These are phyloP conservation scores for Coniferiporia sulphurascens DNA, from an alignment of 1,284 basidiomycete species.

Conservation along the genomic window DNA sequence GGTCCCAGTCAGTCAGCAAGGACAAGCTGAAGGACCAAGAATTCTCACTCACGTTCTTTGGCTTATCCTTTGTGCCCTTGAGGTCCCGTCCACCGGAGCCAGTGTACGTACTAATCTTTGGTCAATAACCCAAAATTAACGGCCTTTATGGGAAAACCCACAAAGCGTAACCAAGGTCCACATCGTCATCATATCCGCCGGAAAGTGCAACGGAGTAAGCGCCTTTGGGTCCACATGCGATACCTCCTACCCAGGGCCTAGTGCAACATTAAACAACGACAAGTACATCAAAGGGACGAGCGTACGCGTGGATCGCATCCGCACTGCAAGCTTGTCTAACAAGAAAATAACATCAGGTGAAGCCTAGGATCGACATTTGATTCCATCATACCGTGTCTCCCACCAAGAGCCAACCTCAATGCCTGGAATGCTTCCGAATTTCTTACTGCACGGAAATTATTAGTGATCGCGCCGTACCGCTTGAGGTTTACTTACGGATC, in stretches of 20 bases:
- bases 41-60: slow-evolving; percentile 60
- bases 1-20: neutral
- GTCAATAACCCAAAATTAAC: neutral
- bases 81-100: slow-evolving; percentile 80
- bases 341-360: neutral
- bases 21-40: neutral
- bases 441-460: slow-evolving; percentile 29
- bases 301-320: slow-evolving; percentile 74
- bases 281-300: slow-evolving; percentile 17
- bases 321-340: slow-evolving; percentile 57
- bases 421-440: slow-evolving; percentile 66
- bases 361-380: neutral
- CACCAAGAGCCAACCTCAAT: slow-evolving; percentile 77
- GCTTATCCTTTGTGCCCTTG: slow-evolving; percentile 68
- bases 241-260: slow-evolving; percentile 77
- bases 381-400: slow-evolving; percentile 45
- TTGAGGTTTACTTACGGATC: slow-evolving; percentile 51
- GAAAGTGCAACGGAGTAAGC: slow-evolving; percentile 78
- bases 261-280: neutral
- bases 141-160: slow-evolving; percentile 36
- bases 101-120: slow-evolving; percentile 52
- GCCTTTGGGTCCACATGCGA: slow-evolving; percentile 58
- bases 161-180: slow-evolving; percentile 78
- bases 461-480: neutral
- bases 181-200: slow-evolving; percentile 82